Base-by-base conservation (phyloP, 2,329 filamentous ascomycete genomes). In the Clonostachys solani region DNA sequence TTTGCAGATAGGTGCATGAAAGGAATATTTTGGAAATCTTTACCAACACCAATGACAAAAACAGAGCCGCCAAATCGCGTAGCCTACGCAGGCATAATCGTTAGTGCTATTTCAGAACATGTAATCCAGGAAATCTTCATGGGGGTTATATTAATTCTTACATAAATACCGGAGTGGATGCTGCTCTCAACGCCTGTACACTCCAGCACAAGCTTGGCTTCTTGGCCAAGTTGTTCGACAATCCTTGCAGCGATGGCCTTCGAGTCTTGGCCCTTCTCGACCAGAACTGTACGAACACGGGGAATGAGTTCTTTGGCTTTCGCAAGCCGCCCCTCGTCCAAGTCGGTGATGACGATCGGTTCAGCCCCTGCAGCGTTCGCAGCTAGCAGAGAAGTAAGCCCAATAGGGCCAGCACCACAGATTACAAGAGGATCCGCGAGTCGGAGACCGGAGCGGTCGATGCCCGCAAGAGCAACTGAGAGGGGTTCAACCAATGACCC, bases 141-240 rank as follows among this genome's bases (percentile, higher is more conserved):
- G 4, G 12, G 36, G 10, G 10, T 7, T 8, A 5, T 4, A n/a
- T 2, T 38, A 12, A n/a, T 18, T n/a, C 36, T 38, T 18, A 38
- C 36, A 64, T 83, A 94, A 64, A 96, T 92, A 46, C 91, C 90
- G 23, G 88, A 78, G 7, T 83, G 82, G 59, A 97, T 87, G 65
- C 86, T 92, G 70, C 84, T 89, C 75, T 96, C 92, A n/a, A 96
- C 90, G 44, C 94, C 94, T 0, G 94, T 97, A 74, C 92, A 97
- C 70, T 97, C 92, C 69, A 97, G 71, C 4, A 75, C 78, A 33
- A 85, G 64, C 29, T 76, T 73, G 3, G 83, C 81, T 56, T 84
- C 56, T n/a, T 54, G 51, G 2, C 50, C 51, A 12, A 59, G 29
- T 1, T 52, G 53, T 40, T 58, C 59, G 15, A 53, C 49, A 3